Conservation (phyloP, 129 eudicot genomes). For the Helianthus annuus region DNA sequence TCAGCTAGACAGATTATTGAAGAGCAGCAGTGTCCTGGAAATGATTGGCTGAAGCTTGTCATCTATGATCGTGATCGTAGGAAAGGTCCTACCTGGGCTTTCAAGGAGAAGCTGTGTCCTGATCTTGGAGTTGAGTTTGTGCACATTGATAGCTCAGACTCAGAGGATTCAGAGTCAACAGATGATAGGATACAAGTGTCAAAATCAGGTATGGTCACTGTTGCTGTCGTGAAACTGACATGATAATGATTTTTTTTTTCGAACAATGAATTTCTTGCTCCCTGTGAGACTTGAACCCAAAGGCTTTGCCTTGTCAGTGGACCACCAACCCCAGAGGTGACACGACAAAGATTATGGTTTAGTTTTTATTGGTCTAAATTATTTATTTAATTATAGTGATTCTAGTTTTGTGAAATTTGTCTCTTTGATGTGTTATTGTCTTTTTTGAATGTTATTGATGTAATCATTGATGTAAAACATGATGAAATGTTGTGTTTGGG, state of each 20-base stretch:
- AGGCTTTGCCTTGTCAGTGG: too few species aligned
- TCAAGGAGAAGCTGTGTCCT: background rate
- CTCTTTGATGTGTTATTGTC: background rate
- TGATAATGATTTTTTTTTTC: too few species aligned
- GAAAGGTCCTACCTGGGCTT: background rate
- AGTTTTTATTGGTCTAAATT: too few species aligned
- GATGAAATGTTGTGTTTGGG: background rate
- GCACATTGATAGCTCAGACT: background rate
- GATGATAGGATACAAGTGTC: too few species aligned
- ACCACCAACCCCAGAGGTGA: too few species aligned
- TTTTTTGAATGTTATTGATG: background rate
- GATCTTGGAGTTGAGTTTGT: too few species aligned
- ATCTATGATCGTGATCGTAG: background rate
- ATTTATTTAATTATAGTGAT: background rate
- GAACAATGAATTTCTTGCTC: too few species aligned
- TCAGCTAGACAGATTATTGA: conserved; percentile 34
- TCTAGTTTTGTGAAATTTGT: background rate
- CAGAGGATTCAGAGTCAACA: conserved; percentile 7
- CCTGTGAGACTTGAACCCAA: too few species aligned
- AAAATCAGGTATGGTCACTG: too few species aligned
- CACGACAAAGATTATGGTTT: too few species aligned
- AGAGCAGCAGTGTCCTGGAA: conserved; percentile 17
- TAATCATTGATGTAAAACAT: too few species aligned
- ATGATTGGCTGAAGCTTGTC: conserved; percentile 27
- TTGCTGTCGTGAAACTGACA: too few species aligned